These are phyloP conservation scores for Tuber brumale DNA, from an alignment of 495 filamentous ascomycete genomes.

Conservation along the genomic window DNA sequence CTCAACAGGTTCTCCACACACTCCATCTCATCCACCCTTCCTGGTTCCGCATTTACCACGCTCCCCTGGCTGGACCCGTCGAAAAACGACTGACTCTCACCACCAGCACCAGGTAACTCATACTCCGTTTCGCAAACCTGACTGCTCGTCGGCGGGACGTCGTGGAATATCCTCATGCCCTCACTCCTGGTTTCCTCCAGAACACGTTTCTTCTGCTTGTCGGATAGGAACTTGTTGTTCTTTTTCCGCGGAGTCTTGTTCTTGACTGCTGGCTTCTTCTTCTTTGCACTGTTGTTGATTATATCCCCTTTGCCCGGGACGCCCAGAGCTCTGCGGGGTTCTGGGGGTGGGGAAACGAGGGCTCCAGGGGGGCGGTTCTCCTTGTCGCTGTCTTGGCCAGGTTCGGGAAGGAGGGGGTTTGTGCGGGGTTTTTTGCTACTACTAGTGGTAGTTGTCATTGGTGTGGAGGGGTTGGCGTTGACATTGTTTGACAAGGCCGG, in stretches of 20 bases:
- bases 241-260: slow-evolving; percentile 14
- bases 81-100: slow-evolving; percentile 21
- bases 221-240: background rate
- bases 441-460: background rate
- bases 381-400: slow-evolving; percentile 38
- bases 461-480: background rate
- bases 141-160: slow-evolving; percentile 8
- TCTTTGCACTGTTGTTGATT: slow-evolving; percentile 7
- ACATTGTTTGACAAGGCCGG: slow-evolving; percentile 1
- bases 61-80: slow-evolving; percentile 19
- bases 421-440: background rate
- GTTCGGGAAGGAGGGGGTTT: slow-evolving; percentile 14
- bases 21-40: slow-evolving; percentile 36
- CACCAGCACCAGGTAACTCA: background rate
- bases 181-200: slow-evolving; percentile 12
- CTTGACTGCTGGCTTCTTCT: background rate
- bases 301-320: slow-evolving; percentile 26
- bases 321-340: slow-evolving; percentile 21
- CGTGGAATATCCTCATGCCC: slow-evolving; percentile 9
- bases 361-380: slow-evolving; percentile 37
- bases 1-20: slow-evolving; percentile 41
- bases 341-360: slow-evolving; percentile 37
- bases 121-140: slow-evolving; percentile 18
- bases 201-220: slow-evolving; percentile 12
- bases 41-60: slow-evolving; percentile 6